Evolutionary conservation across 1,284 basidiomycete species (phyloP).

Genomic region (Ganoderma multipileum): DNA sequence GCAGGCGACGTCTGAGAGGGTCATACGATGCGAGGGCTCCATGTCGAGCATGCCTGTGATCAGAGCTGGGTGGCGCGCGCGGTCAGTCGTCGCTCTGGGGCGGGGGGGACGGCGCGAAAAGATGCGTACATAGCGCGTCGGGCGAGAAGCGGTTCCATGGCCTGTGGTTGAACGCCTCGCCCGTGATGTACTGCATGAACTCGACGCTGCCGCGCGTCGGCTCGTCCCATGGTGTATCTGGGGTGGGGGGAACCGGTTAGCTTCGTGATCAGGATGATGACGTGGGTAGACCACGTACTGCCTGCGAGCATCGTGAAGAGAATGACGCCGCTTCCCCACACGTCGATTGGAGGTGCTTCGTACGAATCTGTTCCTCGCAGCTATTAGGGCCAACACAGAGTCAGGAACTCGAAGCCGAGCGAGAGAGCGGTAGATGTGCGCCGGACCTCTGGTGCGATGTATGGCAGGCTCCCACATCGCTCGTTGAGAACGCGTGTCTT

Average conservation of each 20-base stretch:
- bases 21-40: conserved; percentile 75
- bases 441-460: conserved; percentile 90
- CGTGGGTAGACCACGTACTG: conserved; percentile 62
- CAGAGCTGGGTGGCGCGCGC: conserved; percentile 55
- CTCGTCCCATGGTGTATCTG: conserved; percentile 98
- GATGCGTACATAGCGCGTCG: conserved; percentile 63
- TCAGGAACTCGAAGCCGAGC: background rate
- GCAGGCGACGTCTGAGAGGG: conserved; percentile 68
- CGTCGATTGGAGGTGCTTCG: conserved; percentile 91
- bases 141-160: conserved; percentile 84
- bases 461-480: conserved; percentile 93
- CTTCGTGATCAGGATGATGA: too few relatives aligned
- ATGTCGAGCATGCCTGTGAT: conserved; percentile 78
- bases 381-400: conserved; percentile 40
- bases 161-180: conserved; percentile 76
- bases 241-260: background rate
- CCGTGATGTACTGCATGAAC: conserved; percentile 78
- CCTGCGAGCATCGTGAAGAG: conserved; percentile 92
- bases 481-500: conserved; percentile 65
- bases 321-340: conserved; percentile 98
- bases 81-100: too few relatives aligned
- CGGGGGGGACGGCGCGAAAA: too few relatives aligned
- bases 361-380: conserved; percentile 61
- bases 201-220: conserved; percentile 85
- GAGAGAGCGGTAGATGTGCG: background rate